A percentile compares a stretch with the other conserved stretches of the same genome.
These are phyloP conservation scores for Purshia tridentata DNA, from an alignment of 306 rosid species.

Conservation along the genomic window DNA sequence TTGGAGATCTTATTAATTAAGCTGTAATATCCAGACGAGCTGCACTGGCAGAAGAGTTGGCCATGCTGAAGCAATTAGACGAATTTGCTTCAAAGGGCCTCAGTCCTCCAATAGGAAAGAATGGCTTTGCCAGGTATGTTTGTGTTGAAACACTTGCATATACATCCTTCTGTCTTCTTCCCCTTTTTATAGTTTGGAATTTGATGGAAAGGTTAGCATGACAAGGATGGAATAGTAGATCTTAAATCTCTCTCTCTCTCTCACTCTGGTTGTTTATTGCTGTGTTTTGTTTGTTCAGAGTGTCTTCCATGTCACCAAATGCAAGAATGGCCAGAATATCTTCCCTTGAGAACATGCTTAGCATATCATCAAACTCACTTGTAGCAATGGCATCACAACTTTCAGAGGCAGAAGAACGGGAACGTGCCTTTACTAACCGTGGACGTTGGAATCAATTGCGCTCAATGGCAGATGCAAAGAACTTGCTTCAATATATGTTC, in stretches of 20 bases:
- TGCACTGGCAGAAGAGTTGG: constrained; percentile 93
- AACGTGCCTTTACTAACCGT: constrained; percentile 87
- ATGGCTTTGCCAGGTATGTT: constrained; percentile 79
- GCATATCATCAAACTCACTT: constrained; percentile 93
- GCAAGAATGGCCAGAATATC: constrained; percentile 94
- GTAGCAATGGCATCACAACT: constrained; percentile 99
- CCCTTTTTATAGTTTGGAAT: background rate
- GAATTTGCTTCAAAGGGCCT: constrained; percentile 93
- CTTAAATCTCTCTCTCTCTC: background rate
- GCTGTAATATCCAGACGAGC: constrained; percentile 72
- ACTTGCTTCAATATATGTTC: constrained; percentile 92
- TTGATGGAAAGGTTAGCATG: constrained; percentile 18
- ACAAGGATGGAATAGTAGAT: constrained; percentile 16
- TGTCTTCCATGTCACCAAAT: constrained; percentile 90
- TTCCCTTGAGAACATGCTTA: constrained; percentile 92
- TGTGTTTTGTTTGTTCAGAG: constrained; percentile 52
- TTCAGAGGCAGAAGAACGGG: constrained; percentile 99
- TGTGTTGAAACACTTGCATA: constrained; percentile 8
- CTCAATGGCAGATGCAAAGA: constrained; percentile 98
- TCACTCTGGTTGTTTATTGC: constrained; percentile 30
- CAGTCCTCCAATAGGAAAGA: constrained; percentile 93
- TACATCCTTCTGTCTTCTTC: constrained; percentile 12
- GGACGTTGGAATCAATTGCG: constrained; percentile 99
- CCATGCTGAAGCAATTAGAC: constrained; percentile 85
- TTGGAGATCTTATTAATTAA: constrained; percentile 26